Base-by-base conservation (phyloP, 106 monocot species). In the Allium fistulosum region DNA sequence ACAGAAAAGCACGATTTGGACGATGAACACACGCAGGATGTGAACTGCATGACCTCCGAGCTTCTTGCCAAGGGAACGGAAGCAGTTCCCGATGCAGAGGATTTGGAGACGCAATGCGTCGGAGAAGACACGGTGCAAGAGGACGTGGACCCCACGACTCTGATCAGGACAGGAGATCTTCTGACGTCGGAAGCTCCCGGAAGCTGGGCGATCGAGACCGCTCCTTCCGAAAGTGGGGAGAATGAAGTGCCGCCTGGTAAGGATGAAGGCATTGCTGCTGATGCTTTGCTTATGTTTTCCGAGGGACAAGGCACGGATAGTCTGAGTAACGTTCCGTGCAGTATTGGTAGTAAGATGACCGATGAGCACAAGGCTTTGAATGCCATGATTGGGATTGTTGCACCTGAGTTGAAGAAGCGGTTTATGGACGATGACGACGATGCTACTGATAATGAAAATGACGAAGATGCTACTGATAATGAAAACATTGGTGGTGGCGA, bases 201-300 rank as follows among this genome's bases (percentile, higher is more conserved):
- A 51, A 97, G 92, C 78, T 97, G 97, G 97, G 97, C 89, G 1
- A 69, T 87, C 51, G 77, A 80, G 75, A 92, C 92, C 0, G 84
- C 80, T 27, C 88, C 88, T 49, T 89, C 89, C 7, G 73, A 76
- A 22, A 82, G 87, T 59, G 89, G 84, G 10, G 97, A 85, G 74
- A 84, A 87, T 51, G 81, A 91, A 9, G 78, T 76, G 70, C 17
- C 9, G 26, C 17, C 47, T 28, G 74, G 8, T 49, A 22, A 53
- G 22, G 66, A 17, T 46, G 77, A 65, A 71, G 79, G 26, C 8
- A 70, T 61, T 16, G 71, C 63, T 55, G 78, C 71, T 13, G 50
- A 72, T 7, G 52, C 61, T 11, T 65, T 65, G 15, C 8, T 76
- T 64, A 59, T 78, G n/a, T 66, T 70, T 53, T 72, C 79, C 18